Base-by-base conservation (phyloP, 148 eudicot species). In the Gaultheria prostrata region DNA sequence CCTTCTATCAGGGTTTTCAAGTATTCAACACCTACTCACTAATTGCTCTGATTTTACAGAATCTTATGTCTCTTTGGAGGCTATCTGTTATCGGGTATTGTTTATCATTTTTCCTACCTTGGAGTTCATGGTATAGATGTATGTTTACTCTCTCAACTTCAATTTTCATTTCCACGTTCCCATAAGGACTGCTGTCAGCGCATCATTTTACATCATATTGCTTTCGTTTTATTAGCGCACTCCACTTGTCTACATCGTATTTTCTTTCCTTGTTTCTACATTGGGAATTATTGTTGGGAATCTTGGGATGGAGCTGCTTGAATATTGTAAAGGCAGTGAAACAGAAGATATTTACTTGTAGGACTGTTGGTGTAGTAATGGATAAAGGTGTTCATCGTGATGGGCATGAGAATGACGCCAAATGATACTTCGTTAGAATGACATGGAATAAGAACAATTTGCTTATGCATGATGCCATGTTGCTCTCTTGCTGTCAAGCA, bases 61-160 rank as follows among this genome's bases (percentile, higher is more conserved):
- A 83, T 90, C 80, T 83, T 96, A 79, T 91, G 93, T 84, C 79
- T 85, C 82, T 84, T 94, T 67, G 95, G 93, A 89, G 92, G 77
- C 21, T 96, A 96, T 88, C 74, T 96, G 61, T 72, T 96, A 39
- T 90, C 84, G 85, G 98, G 98, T 57, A 85, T 84, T 61, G 89
- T 85, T 53, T 94, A 94, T 86, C 94, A 97, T 32, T 92, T 79
- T 86, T 96, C 89, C 92, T 90, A 67, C 91, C 93, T 94, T 71
- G 82, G 90, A 80, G 88, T 93, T 83, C 94, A 91, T 83, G 97
- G 98, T 83, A 79, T 96, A 85, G 91, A 96, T 86, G 98, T 96
- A 93, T 57, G 94, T 85, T 72, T 71, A 74, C 84, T 82, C n/a
- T 73, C 71, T 56, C 79, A 21, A 32, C 21, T 74, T 67, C 51